Base-by-base conservation (phyloP, 2,329 filamentous ascomycete species). In the Microsporum canis region DNA sequence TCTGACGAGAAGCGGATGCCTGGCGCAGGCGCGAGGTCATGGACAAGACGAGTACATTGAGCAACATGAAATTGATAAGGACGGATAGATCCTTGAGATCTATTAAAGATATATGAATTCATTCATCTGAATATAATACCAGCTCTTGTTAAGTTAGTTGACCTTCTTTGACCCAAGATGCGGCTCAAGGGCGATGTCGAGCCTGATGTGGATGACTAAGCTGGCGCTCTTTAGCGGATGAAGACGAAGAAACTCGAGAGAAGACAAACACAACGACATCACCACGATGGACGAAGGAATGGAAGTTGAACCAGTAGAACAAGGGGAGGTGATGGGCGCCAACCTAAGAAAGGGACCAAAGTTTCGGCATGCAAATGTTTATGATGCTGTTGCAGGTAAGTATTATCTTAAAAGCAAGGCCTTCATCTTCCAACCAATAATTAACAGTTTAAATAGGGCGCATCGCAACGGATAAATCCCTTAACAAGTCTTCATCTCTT, bases 91-190 rank as follows among this genome's bases (percentile, higher is more conserved):
- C 89, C 89, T 64, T 85, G 80, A 71, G 88, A 85, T 76, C 90
- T 86, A 72, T 88, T 84, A 73, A 94, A 80, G 63, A 95, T 79
- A 72, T 86, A 84, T 71, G 83, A 79, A 84, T 88, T 87, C 85
- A 90, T 92, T 79, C 84, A 87, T 86, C 73, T 65, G 59, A 49
- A 33, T 41, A 39, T 23, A 23, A 23, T 23, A 23, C 17, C 17
- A 23, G 17, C 23, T 8, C 31, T 5, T 29, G 8, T 14, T 23
- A 49, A 12, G 27, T 49, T 49, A 27, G 45, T 5, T 14, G 45
- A 31, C 23, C 23, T 49, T 36, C 12, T 17, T 31, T 29, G 27
- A 23, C 31, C 27, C 45, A 10, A 31, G 8, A 49, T 49, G 45
- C 45, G 45, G 45, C 45, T 49, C 45, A 49, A 49, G 38, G 14